phyloP scores from a whole-genome alignment of 169 alveolate species.

The Babesia divergens region DNA sequence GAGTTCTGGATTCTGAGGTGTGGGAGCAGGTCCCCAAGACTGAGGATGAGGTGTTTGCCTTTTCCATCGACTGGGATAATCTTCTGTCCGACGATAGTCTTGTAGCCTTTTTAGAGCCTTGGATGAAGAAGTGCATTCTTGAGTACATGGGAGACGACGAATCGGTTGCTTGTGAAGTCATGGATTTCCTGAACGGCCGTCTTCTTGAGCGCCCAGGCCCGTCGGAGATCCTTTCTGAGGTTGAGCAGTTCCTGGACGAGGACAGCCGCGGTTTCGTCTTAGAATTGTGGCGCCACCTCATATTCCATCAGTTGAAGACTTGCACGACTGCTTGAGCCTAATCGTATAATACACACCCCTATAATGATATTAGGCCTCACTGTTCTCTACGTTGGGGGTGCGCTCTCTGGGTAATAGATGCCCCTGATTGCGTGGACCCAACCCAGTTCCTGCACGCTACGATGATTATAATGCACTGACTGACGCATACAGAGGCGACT shows the following conservation, averaged over 20 bases:
- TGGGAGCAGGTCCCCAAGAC: constrained; percentile 50
- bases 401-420: too few species aligned
- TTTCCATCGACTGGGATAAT: constrained; percentile 69
- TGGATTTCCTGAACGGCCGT: constrained; percentile 67
- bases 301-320: constrained; percentile 59
- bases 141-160: constrained; percentile 85
- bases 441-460: too few species aligned
- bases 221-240: constrained; percentile 71
- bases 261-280: constrained; percentile 77
- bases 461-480: too few species aligned
- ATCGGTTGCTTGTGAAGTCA: constrained; percentile 67
- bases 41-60: constrained; percentile 65
- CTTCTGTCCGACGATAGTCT: constrained; percentile 55
- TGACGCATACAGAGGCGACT: too few species aligned
- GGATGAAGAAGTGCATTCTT: constrained; percentile 73
- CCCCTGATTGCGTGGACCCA: too few species aligned
- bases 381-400: too few species aligned
- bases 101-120: constrained; percentile 70
- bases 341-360: not conserved
- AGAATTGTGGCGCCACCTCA: constrained; percentile 75
- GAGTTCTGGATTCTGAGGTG: constrained; percentile 25
- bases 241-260: constrained; percentile 78
- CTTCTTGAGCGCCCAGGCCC: constrained; percentile 72
- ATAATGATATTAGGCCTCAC: too few species aligned
- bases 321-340: not conserved